These are phyloP conservation scores for Penicillium sp. DNA, from an alignment of 2,329 filamentous ascomycete genomes.

Conservation along the genomic window DNA sequence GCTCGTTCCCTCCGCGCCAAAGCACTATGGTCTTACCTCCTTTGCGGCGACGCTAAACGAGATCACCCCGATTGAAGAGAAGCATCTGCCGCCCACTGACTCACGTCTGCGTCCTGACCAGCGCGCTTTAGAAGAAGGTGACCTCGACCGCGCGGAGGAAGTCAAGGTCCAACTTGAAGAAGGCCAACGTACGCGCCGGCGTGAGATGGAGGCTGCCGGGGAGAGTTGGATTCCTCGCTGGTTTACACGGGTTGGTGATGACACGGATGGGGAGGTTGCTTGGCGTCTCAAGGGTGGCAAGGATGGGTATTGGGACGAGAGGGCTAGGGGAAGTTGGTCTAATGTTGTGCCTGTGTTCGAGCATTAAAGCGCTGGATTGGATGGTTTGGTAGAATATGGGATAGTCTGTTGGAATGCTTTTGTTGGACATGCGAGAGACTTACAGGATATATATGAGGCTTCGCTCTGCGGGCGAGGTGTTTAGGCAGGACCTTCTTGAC, in stretches of 20 bases:
- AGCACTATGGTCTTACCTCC: conserved; percentile 81
- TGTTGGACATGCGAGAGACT: not conserved
- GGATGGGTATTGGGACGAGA: conserved; percentile 92
- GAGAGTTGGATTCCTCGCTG: conserved; percentile 74
- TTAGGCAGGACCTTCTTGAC: conserved; percentile 12
- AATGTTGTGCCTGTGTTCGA: conserved; percentile 58
- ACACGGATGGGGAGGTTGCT: conserved; percentile 46
- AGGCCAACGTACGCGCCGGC: conserved; percentile 71
- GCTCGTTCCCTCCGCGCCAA: conserved; percentile 74
- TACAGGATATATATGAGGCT: not conserved
- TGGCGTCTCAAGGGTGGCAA: conserved; percentile 75
- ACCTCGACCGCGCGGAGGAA: conserved; percentile 78
- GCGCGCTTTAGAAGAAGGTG: conserved; percentile 75
- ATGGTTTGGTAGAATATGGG: not conserved
- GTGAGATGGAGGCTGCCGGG: conserved; percentile 71
- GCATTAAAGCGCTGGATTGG: conserved; percentile 13
- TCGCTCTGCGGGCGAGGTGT: conserved; percentile 1
- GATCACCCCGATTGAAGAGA: conserved; percentile 74
- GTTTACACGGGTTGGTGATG: conserved; percentile 68
- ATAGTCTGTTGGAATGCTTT: not conserved
- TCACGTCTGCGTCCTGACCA: conserved; percentile 83
- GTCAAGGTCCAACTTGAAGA: conserved; percentile 85
- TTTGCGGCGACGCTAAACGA: conserved; percentile 89
- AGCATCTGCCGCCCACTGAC: conserved; percentile 76
- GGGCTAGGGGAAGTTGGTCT: conserved; percentile 66